Conservation (phyloP, 2,329 filamentous ascomycete species). For the Colletotrichum scovillei region DNA sequence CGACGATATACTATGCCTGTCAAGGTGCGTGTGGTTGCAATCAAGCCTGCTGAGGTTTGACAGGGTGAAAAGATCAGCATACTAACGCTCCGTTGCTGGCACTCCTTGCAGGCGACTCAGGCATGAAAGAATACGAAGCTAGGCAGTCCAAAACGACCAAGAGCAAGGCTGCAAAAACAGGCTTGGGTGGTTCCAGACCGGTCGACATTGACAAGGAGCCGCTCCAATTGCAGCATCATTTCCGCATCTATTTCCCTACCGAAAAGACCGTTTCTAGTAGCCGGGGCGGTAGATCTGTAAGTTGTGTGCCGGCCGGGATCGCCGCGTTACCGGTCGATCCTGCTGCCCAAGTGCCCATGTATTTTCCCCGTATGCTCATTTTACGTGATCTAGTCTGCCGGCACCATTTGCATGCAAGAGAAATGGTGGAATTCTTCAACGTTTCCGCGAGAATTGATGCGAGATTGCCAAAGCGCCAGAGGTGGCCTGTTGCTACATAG, state of each 20-base stretch:
- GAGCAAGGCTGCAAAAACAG: conserved; percentile 37
- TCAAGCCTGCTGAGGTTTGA: conserved; percentile 22
- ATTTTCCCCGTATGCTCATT: conserved; percentile 20
- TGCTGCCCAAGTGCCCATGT: conserved; percentile 13
- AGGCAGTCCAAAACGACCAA: conserved; percentile 48
- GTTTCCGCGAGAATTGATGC: conserved; percentile 79
- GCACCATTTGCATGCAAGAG: conserved; percentile 83
- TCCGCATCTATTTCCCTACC: conserved; percentile 87
- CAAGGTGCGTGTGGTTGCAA: conserved; percentile 54
- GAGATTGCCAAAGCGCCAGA: conserved; percentile 80
- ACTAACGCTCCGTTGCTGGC: neutral
- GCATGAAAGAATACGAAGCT: conserved; percentile 57
- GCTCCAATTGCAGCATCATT: conserved; percentile 54
- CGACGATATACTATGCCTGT: conserved; percentile 64
- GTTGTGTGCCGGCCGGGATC: conserved; percentile 42
- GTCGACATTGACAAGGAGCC: conserved; percentile 21
- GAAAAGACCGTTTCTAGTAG: conserved; percentile 74
- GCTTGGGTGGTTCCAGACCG: conserved; percentile 4
- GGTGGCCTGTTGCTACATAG: conserved; percentile 85
- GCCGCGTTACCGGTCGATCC: conserved; percentile 29
- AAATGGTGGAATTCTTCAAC: conserved; percentile 76
- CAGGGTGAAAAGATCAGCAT: conserved; percentile 1
- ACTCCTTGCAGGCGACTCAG: conserved; percentile 50
- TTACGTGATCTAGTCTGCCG: conserved; percentile 66
- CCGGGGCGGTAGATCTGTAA: conserved; percentile 69